Conservation (phyloP, 805 yeast genomes). For the Saccharomycopsis schoenii region DNA sequence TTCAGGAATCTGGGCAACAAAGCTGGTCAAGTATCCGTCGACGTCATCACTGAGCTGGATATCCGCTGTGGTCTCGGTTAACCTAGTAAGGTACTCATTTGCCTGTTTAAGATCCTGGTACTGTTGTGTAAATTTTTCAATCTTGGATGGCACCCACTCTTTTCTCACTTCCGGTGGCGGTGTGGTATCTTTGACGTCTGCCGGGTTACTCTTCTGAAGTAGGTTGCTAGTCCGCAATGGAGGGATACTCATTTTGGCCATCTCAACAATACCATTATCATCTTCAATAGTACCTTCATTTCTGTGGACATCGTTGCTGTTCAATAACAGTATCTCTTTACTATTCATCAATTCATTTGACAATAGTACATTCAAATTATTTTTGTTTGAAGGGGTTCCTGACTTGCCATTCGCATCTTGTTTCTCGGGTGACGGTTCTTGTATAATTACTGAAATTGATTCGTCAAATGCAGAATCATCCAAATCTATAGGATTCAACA, state of each 20-base stretch:
- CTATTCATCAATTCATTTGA: too few relatives aligned
- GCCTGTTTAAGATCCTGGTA: slow-evolving; percentile 15
- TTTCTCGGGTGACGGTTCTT: slow-evolving; percentile 3
- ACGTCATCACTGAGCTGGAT: slow-evolving; percentile 45
- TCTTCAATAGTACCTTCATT: neutral
- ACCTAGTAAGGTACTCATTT: slow-evolving; percentile 11
- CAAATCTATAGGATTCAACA: slow-evolving; percentile 15
- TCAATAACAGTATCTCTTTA: too few relatives aligned
- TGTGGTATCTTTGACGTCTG: neutral
- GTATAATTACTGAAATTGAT: slow-evolving; percentile 10
- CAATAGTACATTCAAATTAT: neutral
- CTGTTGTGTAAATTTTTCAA: slow-evolving; percentile 1
- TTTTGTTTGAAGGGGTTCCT: neutral
- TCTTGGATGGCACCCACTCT: slow-evolving; percentile 6
- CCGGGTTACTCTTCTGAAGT: neutral
- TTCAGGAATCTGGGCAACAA: slow-evolving; percentile 60
- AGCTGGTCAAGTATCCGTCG: slow-evolving; percentile 55
- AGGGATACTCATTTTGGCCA: neutral
- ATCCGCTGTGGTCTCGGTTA: slow-evolving; percentile 12
- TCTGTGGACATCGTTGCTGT: too few relatives aligned
- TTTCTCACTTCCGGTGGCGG: neutral
- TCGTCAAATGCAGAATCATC: slow-evolving; percentile 18
- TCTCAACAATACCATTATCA: neutral
- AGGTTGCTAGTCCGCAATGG: neutral
- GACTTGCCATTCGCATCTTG: neutral